These are phyloP conservation scores for Amorphotheca resinae DNA, from an alignment of 495 filamentous ascomycete species.

Conservation along the genomic window DNA sequence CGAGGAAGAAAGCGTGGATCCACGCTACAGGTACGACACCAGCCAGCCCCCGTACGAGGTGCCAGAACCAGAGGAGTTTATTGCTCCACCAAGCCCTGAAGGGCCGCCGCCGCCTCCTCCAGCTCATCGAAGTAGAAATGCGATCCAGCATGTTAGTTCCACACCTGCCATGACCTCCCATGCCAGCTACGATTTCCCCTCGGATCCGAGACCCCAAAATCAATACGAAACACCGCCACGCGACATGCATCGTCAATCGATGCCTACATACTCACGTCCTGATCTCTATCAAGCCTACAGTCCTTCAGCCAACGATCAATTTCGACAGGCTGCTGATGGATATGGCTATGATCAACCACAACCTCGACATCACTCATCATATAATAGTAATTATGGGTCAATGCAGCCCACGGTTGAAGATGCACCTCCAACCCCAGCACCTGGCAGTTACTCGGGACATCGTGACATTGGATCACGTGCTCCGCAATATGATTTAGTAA, in stretches of 20 bases:
- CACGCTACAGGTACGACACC: conserved; percentile 6
- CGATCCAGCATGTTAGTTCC: conserved; percentile 11
- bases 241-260: conserved; percentile 16
- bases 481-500: conserved; percentile 28
- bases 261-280: conserved; percentile 8
- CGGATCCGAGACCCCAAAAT: neutral
- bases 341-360: conserved; percentile 14
- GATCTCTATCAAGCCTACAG: conserved; percentile 15
- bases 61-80: conserved; percentile 14
- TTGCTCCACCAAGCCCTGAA: conserved; percentile 16
- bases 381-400: conserved; percentile 30
- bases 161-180: conserved; percentile 7
- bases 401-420: conserved; percentile 64
- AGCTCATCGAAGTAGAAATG: conserved; percentile 16
- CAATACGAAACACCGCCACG: conserved; percentile 6
- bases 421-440: conserved; percentile 39
- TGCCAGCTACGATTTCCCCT: conserved; percentile 14
- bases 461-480: conserved; percentile 5
- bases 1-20: conserved; percentile 3
- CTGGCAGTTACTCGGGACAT: conserved; percentile 7
- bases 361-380: conserved; percentile 38
- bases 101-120: conserved; percentile 21
- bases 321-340: conserved; percentile 4
- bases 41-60: conserved; percentile 11
- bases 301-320: conserved; percentile 11